Evolutionary conservation across 73 alveolate species (phyloP), one percentile per base, ranked within the genome.

Genomic region (Paramecium biaurelia): DNA sequence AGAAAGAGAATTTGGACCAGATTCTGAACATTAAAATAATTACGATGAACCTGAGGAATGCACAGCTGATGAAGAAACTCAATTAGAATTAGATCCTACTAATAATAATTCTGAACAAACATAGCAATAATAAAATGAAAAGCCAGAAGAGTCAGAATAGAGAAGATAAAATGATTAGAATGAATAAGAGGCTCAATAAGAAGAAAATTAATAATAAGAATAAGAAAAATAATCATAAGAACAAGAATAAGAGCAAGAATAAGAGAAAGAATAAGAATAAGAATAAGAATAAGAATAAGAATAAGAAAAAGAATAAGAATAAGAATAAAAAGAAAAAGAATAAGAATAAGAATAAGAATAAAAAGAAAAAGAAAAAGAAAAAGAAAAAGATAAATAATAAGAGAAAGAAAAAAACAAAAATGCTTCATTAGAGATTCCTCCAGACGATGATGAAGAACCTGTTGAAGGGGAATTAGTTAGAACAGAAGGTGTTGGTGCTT

Each of bases 1-100:
- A 1, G 58, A 32, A 32, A 72, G 86, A 35, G 86, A 72, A n/a
- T 72, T 72, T 72, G 86, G 86, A 5, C 86, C 86, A 7, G 86
- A 72, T 18, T 32, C 56, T 0, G 58, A 37, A 21, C 86, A 72
- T 18, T 20, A 72, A 72, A 72, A 72, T 37, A 24, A 72, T 32
- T 72, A 12, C 2, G 58, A 30, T 4, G 86, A 72, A 10, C 86
- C 86, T 35, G 86, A 72, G n/a, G 86, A 72, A 72, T 72, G 86
- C 24, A 42, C 38, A 34, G 4, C 28, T 15, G 58, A 2, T 35
- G 86, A 72, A 11, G 59, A 42, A 34, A 18, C 86, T 0, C 6
- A 72, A 2, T 10, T 42, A 15, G 86, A 34, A 72, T 4, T 1
- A 4, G 68, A 53, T 12, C 14, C 38, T 12, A 14, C 9, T 2